phyloP scores from a whole-genome alignment of 208 protist genomes.

The Trypanosoma platydactyli region DNA sequence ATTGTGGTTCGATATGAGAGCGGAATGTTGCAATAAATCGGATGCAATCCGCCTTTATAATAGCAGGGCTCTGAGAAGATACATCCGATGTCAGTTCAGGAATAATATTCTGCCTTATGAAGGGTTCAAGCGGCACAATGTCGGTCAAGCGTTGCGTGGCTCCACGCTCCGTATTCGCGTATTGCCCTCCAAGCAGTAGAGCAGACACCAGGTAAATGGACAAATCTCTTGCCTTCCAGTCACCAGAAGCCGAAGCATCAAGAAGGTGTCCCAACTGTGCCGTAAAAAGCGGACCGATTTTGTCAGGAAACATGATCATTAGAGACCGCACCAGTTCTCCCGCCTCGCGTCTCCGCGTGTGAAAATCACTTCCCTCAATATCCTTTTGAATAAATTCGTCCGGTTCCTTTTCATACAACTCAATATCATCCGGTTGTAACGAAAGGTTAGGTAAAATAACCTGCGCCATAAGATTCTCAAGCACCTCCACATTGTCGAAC shows the following conservation, averaged over 20 bases:
- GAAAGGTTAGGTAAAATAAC: conserved; percentile 95
- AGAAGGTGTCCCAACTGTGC: conserved; percentile 56
- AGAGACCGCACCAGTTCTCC: conserved; percentile 91
- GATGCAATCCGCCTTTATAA: conserved; percentile 95
- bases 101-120: conserved; percentile 86
- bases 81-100: conserved; percentile 75
- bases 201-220: conserved; percentile 96
- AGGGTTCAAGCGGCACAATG: conserved; percentile 86
- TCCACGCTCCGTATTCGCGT: conserved; percentile 59
- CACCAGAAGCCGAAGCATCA: conserved; percentile 21
- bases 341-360: conserved; percentile 91
- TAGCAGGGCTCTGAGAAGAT: conserved; percentile 50
- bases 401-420: conserved; percentile 91
- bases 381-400: conserved; percentile 97
- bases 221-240: conserved; percentile 96
- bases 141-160: conserved; percentile 55
- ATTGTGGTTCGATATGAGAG: conserved; percentile 59
- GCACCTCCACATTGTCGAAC: conserved; percentile 68
- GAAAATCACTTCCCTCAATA: conserved; percentile 95
- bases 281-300: conserved; percentile 61
- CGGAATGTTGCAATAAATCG: conserved; percentile 96
- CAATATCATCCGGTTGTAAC: conserved; percentile 89
- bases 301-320: conserved; percentile 67
- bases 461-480: conserved; percentile 88
- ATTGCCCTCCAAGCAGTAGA: conserved; percentile 77